Evolutionary conservation across 2,329 filamentous ascomycete genomes (phyloP), one percentile per base, ranked within the genome.

Genomic region (Colletotrichum higginsianum): DNA sequence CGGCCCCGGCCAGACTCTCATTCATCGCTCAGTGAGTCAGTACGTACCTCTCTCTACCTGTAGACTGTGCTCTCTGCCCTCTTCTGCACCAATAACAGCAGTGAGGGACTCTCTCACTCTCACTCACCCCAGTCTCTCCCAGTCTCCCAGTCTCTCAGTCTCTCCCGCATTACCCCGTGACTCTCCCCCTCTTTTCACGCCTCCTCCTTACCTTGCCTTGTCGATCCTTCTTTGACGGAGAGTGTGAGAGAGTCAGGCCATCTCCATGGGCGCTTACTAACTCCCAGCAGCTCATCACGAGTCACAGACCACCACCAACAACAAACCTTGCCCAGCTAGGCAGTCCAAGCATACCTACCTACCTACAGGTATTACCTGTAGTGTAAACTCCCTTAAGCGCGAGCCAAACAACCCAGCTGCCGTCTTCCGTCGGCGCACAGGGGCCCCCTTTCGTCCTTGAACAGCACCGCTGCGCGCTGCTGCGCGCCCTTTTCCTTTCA

Each of bases 201-300:
- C 30, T 7, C 21, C 18, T 18, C 58, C 26, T 61, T 23, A 61
- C 26, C 30, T 30, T 30, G 30, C 30, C 30, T 9, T 61, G 18
- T 18, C 18, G 58, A 61, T 61, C 26, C 42, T 61, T 61, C 13
- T 30, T 30, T 30, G 30, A 30, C 6, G 8, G 30, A 7, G 30
- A 30, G 30, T 9, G 13, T 26, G 21, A 61, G 30, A 44, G n/a
- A 35, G 18, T 52, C 55, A 50, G 50, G 38, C 57, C 47, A 62
- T 47, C 21, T 55, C 44, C 47, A 23, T 46, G 47, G 58, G 26
- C 38, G 65, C 61, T 67, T 61, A 67, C 57, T 67, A 47, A 67
- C 49, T 61, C 26, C 30, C 44, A 61, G 18, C 58, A 23, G 30
- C 44, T 9, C 26, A 49, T n/a, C n/a, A n/a, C 26, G 26, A 35